These are phyloP conservation scores for Tetrahymena malaccensis DNA, from an alignment of 73 alveolate species.

Conservation along the genomic window DNA sequence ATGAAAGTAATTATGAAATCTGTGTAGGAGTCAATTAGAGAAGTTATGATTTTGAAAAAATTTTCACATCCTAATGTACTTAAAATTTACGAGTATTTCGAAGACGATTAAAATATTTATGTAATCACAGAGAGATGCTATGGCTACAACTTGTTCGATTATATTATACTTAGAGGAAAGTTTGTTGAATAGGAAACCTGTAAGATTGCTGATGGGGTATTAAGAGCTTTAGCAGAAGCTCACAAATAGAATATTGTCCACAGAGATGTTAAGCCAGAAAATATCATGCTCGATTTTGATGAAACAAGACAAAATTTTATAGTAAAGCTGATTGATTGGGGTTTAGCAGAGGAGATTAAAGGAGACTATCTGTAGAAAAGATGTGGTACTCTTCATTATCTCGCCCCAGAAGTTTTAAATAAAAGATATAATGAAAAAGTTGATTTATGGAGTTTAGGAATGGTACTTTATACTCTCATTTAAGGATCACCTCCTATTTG, in stretches of 20 bases:
- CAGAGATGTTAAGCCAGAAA: constrained; percentile 40
- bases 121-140: not conserved
- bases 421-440: constrained; percentile 2
- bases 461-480: not conserved
- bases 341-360: not conserved
- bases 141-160: not conserved
- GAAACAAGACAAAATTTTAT: not conserved
- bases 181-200: constrained; percentile 9
- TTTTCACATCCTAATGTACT: not conserved
- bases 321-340: not conserved
- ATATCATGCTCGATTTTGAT: constrained; percentile 21
- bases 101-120: not conserved
- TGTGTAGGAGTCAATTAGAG: not conserved
- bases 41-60: not conserved
- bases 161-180: not conserved
- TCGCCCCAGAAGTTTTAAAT: constrained; percentile 2
- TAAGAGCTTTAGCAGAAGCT: constrained; percentile 18
- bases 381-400: constrained; percentile 5
- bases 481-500: not conserved
- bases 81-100: not conserved
- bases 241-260: constrained; percentile 24
- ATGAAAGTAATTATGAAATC: not conserved
- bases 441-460: constrained; percentile 4
- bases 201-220: constrained; percentile 15
- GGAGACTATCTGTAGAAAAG: not conserved